A percentile compares a stretch with the other conserved stretches of the same genome.
Conservation (phyloP, 768 basidiomycete genomes). For the Leccinum disarticulatum region DNA sequence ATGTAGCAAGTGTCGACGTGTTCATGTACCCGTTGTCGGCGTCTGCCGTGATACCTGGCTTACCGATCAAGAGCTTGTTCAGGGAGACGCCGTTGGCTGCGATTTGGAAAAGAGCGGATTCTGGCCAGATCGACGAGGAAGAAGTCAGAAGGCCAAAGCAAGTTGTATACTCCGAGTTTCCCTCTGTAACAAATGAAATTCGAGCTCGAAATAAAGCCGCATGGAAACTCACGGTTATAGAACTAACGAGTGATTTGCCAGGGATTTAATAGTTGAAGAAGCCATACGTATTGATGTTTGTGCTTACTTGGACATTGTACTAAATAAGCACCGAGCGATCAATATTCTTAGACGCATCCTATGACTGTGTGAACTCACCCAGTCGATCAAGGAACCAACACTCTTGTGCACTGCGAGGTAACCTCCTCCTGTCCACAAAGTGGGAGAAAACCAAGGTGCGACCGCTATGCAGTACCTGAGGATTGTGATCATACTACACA, state of each 20-base stretch:
- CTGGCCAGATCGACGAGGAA: conserved; percentile 41
- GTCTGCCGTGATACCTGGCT: conserved; percentile 52
- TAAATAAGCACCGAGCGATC: background rate
- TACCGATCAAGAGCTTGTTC: conserved; percentile 72
- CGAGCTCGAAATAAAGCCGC: background rate
- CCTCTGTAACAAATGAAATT: conserved; percentile 27
- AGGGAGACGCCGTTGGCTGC: conserved; percentile 54
- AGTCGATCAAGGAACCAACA: conserved; percentile 46
- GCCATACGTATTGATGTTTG: background rate
- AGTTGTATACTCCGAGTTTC: conserved; percentile 35
- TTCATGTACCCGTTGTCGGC: conserved; percentile 58
- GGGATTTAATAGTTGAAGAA: background rate
- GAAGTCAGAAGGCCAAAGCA: conserved; percentile 38
- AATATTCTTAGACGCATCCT: no score
- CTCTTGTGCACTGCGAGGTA: conserved; percentile 38
- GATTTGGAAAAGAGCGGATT: conserved; percentile 46
- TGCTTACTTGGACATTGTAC: background rate
- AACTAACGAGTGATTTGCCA: conserved; percentile 4
- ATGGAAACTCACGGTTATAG: conserved; percentile 14
- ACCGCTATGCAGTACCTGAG: conserved; percentile 30
- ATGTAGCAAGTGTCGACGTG: conserved; percentile 52
- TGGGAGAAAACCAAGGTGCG: conserved; percentile 42
- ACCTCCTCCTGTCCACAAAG: conserved; percentile 39
- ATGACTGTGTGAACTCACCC: conserved; percentile 27
- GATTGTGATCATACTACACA: background rate